Base-by-base conservation (phyloP, 2,329 filamentous ascomycete species). In the Leptographium radiaticola region DNA sequence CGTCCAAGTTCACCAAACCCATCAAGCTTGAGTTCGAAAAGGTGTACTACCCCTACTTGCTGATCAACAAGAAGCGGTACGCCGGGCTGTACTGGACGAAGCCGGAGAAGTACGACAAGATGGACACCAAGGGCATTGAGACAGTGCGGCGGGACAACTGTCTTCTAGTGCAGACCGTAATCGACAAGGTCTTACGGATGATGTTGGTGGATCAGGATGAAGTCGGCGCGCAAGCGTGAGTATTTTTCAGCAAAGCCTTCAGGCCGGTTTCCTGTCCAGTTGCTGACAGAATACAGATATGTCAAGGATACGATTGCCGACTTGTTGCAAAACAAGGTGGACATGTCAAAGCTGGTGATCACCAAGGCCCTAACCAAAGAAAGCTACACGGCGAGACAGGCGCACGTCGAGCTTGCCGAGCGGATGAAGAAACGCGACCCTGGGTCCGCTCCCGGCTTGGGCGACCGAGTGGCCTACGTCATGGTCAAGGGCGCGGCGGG, bases 61-160 rank as follows among this genome's bases (percentile, higher is more conserved):
- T 98, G 51, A 98, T 98, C 81, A 98, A 98, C 81, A 98, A 98
- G 76, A 98, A 98, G 75, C 86, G 93, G 59, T 98, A 98, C 64
- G 93, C 93, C 10, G 93, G 93, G n/a, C 71, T 98, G 36, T 97
- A 89, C 71, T 98, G 90, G 90, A 98, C 93, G 6, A 93, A 86
- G 60, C 81, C 91, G 0, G 80, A 91, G 44, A 96, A 95, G 69
- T 93, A 86, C 68, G 94, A 98, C 77, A 98, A 97, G 75, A 98
- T 98, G 94, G 93, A 98, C 69, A 97, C 89, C 56, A 98, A 98
- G 68, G 93, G 93, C 76, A 97, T 98, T 60, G 93, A 98, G 70
- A 98, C 93, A 4, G 94, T 98, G 48, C 85, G 93, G 61, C 79
- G 93, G 76, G 93, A 98, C 68, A 98, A 98, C 66, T 98, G 93